Evolutionary conservation across 78 protist species (phyloP), one percentile per base, ranked within the genome.

Genomic region (Dictyostelium firmibasis): DNA sequence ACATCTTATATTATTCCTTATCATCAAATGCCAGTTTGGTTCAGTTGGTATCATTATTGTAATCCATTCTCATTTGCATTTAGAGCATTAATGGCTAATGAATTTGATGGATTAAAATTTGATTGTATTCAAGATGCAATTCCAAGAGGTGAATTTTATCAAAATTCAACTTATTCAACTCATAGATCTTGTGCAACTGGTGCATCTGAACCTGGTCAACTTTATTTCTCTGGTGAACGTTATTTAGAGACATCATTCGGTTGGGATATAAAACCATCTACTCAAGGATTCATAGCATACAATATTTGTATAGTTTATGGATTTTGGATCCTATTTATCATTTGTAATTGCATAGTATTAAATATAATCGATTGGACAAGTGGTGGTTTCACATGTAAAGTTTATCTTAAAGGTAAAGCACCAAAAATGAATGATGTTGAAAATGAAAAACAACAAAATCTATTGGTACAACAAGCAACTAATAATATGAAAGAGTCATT

Each of bases 11-110:
- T 72, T 25, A 74, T 92, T 3, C 91, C 96, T 23, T 84, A 57
- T 6, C 50, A 72, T 76, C 47, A 84, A 87, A 92, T 92, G 91
- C 84, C 57, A 23, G 91, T 91, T 27, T 92, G 96, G 96, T 83
- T 93, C 25, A 25, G 75, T 23, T 93, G 96, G 96, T 47, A 78
- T 31, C 67, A 57, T 36, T 72, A 35, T 31, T 41, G 76, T 83
- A 92, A 92, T 76, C 96, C 96, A 44, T 77, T 92, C 27, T n/a
- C 70, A 3, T 92, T 72, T 43, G 75, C 85, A 2, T 92, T 84
- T 69, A 84, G 85, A 35, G 86, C 91, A 25, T 75, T 91, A 27
- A 83, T 83, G 84, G 74, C 25, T 25, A 91, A 91, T 36, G 95
- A 91, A 74, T 83, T 91, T 47, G 43, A 81, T 69, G 95, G 70